phyloP scores from a whole-genome alignment of 2,329 filamentous ascomycete species.

The Conoideocrella luteorostrata region DNA sequence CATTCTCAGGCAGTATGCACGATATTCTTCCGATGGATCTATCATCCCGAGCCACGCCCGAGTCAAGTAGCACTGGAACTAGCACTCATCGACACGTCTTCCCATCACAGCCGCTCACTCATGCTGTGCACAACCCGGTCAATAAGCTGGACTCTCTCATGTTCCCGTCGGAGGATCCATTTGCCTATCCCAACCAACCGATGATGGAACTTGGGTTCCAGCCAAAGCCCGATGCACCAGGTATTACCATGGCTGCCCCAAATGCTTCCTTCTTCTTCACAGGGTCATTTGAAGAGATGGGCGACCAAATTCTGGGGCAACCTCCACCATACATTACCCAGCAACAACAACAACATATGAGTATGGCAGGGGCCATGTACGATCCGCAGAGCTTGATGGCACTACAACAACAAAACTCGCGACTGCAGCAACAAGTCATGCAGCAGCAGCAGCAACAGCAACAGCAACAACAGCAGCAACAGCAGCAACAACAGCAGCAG shows the following conservation, averaged over 20 bases:
- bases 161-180: constrained; percentile 72
- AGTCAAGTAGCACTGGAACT: constrained; percentile 35
- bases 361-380: constrained; percentile 38
- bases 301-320: constrained; percentile 66
- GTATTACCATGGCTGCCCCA: constrained; percentile 25
- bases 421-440: constrained; percentile 6
- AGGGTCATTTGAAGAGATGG: constrained; percentile 56
- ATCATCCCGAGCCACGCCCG: constrained; percentile 34
- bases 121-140: constrained; percentile 38
- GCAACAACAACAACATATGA: constrained; percentile 33
- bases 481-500: constrained; percentile 10
- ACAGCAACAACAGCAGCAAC: constrained; percentile 15
- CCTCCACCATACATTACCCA: constrained; percentile 67
- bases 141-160: constrained; percentile 71
- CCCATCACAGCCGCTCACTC: constrained; percentile 24
- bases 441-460: constrained; percentile 24
- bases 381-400: constrained; percentile 35
- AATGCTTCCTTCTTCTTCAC: constrained; percentile 45
- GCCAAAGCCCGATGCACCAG: constrained; percentile 25
- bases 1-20: constrained; percentile 33
- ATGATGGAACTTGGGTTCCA: constrained; percentile 53
- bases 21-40: constrained; percentile 42
- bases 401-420: constrained; percentile 18
- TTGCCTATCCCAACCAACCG: constrained; percentile 73
- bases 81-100: constrained; percentile 31